Conservation (phyloP, 78 protist species). For the Chrysochromulina parva region DNA sequence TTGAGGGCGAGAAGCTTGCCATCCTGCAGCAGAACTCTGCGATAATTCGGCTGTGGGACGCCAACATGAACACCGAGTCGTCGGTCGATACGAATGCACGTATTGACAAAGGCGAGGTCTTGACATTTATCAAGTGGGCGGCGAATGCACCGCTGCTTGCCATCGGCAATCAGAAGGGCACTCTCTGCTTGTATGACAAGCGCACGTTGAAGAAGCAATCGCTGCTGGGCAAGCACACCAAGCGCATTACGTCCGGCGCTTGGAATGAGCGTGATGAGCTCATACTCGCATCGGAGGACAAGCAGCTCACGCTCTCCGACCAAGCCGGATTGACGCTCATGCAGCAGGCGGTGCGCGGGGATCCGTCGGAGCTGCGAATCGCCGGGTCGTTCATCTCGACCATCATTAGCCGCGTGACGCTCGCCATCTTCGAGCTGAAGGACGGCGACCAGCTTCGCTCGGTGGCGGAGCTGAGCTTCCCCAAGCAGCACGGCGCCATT, state of each 20-base stretch:
- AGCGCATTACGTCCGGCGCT: constrained; percentile 63
- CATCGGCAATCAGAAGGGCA: constrained; percentile 57
- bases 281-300: constrained; percentile 63
- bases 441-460: neutral
- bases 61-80: neutral
- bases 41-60: constrained; percentile 20
- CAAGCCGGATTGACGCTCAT: constrained; percentile 31
- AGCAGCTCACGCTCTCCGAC: constrained; percentile 32
- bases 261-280: constrained; percentile 62
- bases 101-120: neutral
- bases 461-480: constrained; percentile 64
- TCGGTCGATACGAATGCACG: neutral
- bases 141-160: constrained; percentile 49
- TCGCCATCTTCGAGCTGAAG: constrained; percentile 9
- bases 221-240: constrained; percentile 64
- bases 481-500: constrained; percentile 61
- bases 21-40: constrained; percentile 38
- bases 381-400: neutral
- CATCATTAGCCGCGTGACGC: neutral
- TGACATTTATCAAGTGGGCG: constrained; percentile 20
- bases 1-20: constrained; percentile 51
- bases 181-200: constrained; percentile 48
- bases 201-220: constrained; percentile 53
- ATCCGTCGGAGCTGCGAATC: neutral
- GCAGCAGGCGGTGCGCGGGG: neutral